Evolutionary conservation across 768 basidiomycete genomes (phyloP).

Genomic region (Serendipita sp.): DNA sequence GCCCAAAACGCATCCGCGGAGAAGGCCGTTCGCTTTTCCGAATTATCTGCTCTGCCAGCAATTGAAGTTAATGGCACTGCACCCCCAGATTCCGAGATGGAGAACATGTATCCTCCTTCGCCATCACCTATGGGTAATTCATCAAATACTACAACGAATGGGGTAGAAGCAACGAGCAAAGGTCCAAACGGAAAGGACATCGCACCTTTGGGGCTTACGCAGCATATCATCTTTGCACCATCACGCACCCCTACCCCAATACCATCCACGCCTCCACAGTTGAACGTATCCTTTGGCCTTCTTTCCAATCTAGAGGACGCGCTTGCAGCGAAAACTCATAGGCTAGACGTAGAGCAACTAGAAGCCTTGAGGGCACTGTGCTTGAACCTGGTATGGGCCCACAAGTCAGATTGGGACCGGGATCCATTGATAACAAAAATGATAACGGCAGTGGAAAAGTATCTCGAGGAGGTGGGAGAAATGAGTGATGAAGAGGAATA

Average conservation of each 20-base stretch:
- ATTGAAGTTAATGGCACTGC: not conserved
- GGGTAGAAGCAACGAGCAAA: not conserved
- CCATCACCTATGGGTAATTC: not conserved
- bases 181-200: not conserved
- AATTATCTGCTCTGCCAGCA: not conserved
- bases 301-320: slow-evolving; percentile 33
- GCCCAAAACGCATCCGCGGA: not conserved
- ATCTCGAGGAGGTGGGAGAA: slow-evolving; percentile 42
- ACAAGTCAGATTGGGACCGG: slow-evolving; percentile 71
- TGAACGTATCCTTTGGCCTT: slow-evolving; percentile 40
- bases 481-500: not conserved
- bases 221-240: slow-evolving; percentile 19
- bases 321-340: slow-evolving; percentile 37
- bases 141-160: not conserved
- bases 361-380: slow-evolving; percentile 84
- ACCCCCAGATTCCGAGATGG: not conserved
- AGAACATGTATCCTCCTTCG: not conserved
- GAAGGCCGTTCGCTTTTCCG: not conserved
- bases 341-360: slow-evolving; percentile 69
- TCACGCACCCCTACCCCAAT: slow-evolving; percentile 29
- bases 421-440: slow-evolving; percentile 45
- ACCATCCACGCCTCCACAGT: slow-evolving; percentile 48
- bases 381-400: slow-evolving; percentile 68
- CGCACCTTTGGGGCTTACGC: not conserved
- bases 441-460: slow-evolving; percentile 38